Evolutionary conservation across 306 rosid genomes (phyloP), one percentile per base, ranked within the genome.

Genomic region (Cicer chorassanicum): DNA sequence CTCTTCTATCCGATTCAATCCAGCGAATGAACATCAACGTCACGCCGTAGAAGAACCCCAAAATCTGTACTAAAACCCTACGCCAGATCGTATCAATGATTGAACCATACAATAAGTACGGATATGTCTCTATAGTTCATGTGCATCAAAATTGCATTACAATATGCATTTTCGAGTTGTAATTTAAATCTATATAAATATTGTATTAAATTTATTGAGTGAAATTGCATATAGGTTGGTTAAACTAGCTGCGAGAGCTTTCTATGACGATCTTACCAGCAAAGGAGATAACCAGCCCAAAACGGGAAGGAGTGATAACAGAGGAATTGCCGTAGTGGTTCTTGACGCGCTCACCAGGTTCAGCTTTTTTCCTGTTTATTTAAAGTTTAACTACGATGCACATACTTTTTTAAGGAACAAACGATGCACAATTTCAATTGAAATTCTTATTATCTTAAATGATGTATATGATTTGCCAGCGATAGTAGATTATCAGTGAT

Each of bases 301-400:
- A 81, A 87, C 94, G 0, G 95, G 97, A 50, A 84, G 96, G 74
- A 86, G 96, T 82, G 97, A 94, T 59, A 94, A 92, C 70, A 79
- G 99, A 34, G 99, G 99, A 70, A 90, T 94, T n/a, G 97, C 97
- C 18, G 99, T 94, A n/a, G 99, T 94, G 46, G 95, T 94, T 15
- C 99, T 94, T n/a, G 99, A 94, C 59, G 99, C 96, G 8, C 96
- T 94, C 74, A 84, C 97, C 0, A 92, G 99, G 99, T 94, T 80
- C 66, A 81, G 39, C 10, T 8, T 66, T 71, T 6, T 70, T 59
- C 9, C 16, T 42, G 43, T 65, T 41, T 74, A 24, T 65, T 44
- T 49, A 66, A 56, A 42, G 79, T 29, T 34, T 6, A 54, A 18
- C 29, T 18, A 18, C 1, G 29, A 16, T 18, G 9, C 3, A 15